These are phyloP conservation scores for Globisporangium cylindrosporum DNA, from an alignment of 352 stramenopile species.

Conservation along the genomic window DNA sequence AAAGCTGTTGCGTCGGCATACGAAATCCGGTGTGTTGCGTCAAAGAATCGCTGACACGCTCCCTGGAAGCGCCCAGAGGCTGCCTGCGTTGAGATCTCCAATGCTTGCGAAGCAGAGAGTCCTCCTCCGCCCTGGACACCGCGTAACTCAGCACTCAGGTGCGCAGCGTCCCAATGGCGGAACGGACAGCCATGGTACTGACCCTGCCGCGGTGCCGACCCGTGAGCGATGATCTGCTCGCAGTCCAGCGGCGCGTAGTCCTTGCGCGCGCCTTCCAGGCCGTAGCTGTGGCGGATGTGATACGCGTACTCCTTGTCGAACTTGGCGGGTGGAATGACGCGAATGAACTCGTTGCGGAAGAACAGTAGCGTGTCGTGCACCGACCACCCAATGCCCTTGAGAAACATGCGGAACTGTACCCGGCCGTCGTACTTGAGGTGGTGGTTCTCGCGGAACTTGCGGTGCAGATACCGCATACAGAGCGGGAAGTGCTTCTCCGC, in stretches of 20 bases:
- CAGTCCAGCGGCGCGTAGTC: conserved; percentile 68
- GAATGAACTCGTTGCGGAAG: conserved; percentile 73
- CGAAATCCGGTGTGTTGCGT: too few relatives aligned
- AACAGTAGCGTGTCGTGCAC: conserved; percentile 76
- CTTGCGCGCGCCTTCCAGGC: conserved; percentile 69
- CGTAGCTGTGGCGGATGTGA: conserved; percentile 86
- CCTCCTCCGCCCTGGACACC: not conserved
- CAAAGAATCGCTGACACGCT: too few relatives aligned
- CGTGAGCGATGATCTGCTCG: conserved; percentile 43
- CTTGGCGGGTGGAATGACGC: conserved; percentile 45
- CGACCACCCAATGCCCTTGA: conserved; percentile 79
- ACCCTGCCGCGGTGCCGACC: conserved; percentile 43
- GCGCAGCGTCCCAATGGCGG: conserved; percentile 57
- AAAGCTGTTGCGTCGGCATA: too few relatives aligned
- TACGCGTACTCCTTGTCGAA: conserved; percentile 88
- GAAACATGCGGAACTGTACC: conserved; percentile 81
- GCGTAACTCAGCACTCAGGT: conserved; percentile 44
- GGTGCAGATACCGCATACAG: conserved; percentile 77
- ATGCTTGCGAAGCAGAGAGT: not conserved
- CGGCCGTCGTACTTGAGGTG: conserved; percentile 87
- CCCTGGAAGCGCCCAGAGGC: conserved; percentile 17
- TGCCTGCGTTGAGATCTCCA: conserved; percentile 34
- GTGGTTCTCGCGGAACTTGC: conserved; percentile 66
- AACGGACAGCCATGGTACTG: conserved; percentile 77
- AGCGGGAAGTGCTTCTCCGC: conserved; percentile 66